Evolutionary conservation across 2,329 filamentous ascomycete genomes (phyloP), one percentile per base, ranked within the genome.

Genomic region (Gremmenia infestans): DNA sequence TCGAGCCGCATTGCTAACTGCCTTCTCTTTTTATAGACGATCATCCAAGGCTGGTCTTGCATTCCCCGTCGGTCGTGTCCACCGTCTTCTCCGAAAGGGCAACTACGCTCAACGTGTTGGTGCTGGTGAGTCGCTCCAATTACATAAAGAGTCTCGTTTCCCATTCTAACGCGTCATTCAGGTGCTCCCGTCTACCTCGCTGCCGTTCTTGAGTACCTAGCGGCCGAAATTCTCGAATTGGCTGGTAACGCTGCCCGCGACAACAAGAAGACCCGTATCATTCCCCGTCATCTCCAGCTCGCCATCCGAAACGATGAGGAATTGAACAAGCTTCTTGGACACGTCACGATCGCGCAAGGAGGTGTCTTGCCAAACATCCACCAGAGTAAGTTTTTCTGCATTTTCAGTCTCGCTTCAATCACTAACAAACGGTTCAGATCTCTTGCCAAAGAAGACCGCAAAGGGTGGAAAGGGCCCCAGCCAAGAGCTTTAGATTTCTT

Each of bases 221-320:
- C 94, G 68, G 94, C 94, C 66, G 94, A 99, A 82, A 97, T 99
- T 69, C 91, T 99, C 72, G 94, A 99, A 80, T 81, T 99, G 79
- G 94, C 94, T 75, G 94, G 94, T 70, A 99, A 99, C 77, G 94
- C 94, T 71, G 94, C 94, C 63, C 93, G 94, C 70, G 94, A 99
- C 81, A 97, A 97, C 87, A 99, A 99, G 90, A 97, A 97, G 89
- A 99, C 93, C 65, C 92, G 94, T 88, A 99, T 99, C 81, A 99
- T 97, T 60, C 94, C 94, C 65, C 91, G 94, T 78, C 94, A 99
- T 78, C 86, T 99, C 48, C 94, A 99, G 82, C 91, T 99, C 69
- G 94, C 94, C 78, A 99, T 99, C 81, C 88, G 94, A 72, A 97
- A 97, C 81, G 93, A 97, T 77, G 93, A 97, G 85, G 94, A 99